Evolutionary conservation across 768 basidiomycete genomes (phyloP).

Genomic region (Lentinula sp.): DNA sequence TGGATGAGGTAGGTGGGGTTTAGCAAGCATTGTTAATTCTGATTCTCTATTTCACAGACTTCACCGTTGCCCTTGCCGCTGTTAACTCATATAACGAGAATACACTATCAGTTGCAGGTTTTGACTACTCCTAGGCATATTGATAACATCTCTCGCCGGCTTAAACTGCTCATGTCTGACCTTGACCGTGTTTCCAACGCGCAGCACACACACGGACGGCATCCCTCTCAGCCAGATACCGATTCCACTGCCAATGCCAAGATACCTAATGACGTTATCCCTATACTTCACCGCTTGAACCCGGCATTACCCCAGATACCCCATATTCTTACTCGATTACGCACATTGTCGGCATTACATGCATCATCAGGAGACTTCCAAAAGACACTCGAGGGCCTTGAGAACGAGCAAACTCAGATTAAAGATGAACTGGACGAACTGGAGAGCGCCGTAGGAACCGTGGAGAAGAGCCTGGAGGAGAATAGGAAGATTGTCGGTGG

Average conservation of each 20-base stretch:
- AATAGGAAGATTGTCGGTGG: slow-evolving; percentile 66
- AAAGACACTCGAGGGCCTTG: slow-evolving; percentile 54
- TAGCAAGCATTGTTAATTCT: not conserved
- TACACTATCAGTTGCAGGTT: slow-evolving; percentile 80
- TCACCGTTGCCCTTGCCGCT: slow-evolving; percentile 75
- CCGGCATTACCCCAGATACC: slow-evolving; percentile 79
- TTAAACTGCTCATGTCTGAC: slow-evolving; percentile 90
- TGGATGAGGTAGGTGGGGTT: slow-evolving; percentile 67
- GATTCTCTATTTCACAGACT: slow-evolving; percentile 22
- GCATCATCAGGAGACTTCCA: slow-evolving; percentile 76
- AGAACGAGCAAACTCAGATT: slow-evolving; percentile 65
- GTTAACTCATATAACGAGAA: slow-evolving; percentile 72
- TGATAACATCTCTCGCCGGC: slow-evolving; percentile 88
- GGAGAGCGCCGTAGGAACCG: slow-evolving; percentile 55
- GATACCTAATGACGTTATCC: slow-evolving; percentile 56
- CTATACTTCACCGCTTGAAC: slow-evolving; percentile 62
- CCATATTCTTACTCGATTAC: slow-evolving; percentile 83
- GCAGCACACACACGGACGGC: slow-evolving; percentile 39
- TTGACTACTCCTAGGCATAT: slow-evolving; percentile 95
- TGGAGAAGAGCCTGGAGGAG: slow-evolving; percentile 72
- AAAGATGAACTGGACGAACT: slow-evolving; percentile 64
- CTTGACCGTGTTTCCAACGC: slow-evolving; percentile 72
- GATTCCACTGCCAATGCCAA: slow-evolving; percentile 21
- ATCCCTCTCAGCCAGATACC: slow-evolving; percentile 30
- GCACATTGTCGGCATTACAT: slow-evolving; percentile 80